Conservation (phyloP, 202 grass and related monocot genomes). For the Panicum hallii region DNA sequence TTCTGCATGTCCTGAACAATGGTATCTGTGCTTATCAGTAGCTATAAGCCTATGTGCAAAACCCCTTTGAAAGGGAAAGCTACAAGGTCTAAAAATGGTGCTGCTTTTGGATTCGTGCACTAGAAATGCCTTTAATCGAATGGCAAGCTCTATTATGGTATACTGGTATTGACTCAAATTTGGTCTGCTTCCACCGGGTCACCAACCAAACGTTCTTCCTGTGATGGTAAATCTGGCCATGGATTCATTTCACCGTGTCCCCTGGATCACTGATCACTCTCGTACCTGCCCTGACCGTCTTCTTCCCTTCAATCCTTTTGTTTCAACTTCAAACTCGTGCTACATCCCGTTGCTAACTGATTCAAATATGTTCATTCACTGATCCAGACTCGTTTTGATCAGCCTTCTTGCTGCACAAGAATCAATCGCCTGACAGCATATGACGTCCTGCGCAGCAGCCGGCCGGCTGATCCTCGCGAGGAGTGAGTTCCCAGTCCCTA, state of each 20-base stretch:
- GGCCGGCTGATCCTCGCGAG: slow-evolving; percentile 31
- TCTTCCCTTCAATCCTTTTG: neutral
- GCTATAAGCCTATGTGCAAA: neutral
- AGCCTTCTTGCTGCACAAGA: slow-evolving; percentile 21
- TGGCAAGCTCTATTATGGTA: neutral
- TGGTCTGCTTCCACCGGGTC: neutral
- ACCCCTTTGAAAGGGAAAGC: neutral
- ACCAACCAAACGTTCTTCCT: neutral
- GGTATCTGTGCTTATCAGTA: neutral
- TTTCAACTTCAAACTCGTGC: slow-evolving; percentile 15
- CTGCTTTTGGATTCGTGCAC: slow-evolving; percentile 5
- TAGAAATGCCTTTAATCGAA: neutral
- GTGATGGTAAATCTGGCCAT: slow-evolving; percentile 2
- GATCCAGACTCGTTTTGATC: neutral
- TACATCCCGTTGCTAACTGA: neutral
- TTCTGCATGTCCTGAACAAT: neutral
- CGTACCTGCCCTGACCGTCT: neutral
- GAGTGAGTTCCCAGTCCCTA: slow-evolving; percentile 33
- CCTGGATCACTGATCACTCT: neutral
- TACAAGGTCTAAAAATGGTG: neutral
- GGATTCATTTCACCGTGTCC: neutral
- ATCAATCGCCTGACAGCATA: slow-evolving; percentile 36
- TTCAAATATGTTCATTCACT: slow-evolving; percentile 3
- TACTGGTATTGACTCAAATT: neutral
- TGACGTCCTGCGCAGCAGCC: slow-evolving; percentile 41